Conservation (phyloP, 345 rosid species). For the Hypericum perforatum region DNA sequence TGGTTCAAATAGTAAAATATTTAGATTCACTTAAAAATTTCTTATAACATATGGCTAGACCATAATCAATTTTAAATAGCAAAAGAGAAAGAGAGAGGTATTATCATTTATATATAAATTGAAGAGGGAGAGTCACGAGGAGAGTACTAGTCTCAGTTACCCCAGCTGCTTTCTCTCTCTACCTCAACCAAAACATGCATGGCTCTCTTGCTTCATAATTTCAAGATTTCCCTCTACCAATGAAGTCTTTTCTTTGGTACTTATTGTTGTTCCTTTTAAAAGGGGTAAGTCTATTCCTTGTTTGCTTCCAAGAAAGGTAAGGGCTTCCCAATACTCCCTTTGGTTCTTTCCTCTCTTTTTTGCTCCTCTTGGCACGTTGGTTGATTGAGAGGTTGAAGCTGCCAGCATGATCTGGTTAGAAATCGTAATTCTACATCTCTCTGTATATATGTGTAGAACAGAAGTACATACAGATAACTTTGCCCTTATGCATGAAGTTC, state of each 20-base stretch:
- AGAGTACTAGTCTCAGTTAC: neutral
- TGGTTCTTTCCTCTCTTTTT: neutral
- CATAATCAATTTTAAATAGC: slow-evolving; percentile 6
- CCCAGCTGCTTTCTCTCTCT: neutral
- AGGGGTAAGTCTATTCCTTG: no score
- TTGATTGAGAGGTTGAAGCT: slow-evolving; percentile 89
- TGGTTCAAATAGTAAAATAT: no score
- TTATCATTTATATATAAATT: slow-evolving; percentile 12
- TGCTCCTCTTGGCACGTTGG: slow-evolving; percentile 27
- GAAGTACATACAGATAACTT: no score
- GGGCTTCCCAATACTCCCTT: neutral
- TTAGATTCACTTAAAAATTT: no score
- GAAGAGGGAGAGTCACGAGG: slow-evolving; percentile 20
- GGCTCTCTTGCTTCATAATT: slow-evolving; percentile 7
- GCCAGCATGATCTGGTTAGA: slow-evolving; percentile 97
- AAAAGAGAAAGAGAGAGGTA: neutral
- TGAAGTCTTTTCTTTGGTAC: slow-evolving; percentile 1
- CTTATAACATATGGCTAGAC: no score
- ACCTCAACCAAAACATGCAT: slow-evolving; percentile 23
- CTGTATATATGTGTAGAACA: no score
- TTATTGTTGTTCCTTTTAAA: no score
- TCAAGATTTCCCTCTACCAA: slow-evolving; percentile 2
- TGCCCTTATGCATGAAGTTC: no score
- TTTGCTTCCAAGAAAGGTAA: no score
- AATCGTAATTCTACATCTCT: no score